Evolutionary conservation across 768 basidiomycete species (phyloP), one percentile per base, ranked within the genome.

Genomic region (Amanita phalloides): DNA sequence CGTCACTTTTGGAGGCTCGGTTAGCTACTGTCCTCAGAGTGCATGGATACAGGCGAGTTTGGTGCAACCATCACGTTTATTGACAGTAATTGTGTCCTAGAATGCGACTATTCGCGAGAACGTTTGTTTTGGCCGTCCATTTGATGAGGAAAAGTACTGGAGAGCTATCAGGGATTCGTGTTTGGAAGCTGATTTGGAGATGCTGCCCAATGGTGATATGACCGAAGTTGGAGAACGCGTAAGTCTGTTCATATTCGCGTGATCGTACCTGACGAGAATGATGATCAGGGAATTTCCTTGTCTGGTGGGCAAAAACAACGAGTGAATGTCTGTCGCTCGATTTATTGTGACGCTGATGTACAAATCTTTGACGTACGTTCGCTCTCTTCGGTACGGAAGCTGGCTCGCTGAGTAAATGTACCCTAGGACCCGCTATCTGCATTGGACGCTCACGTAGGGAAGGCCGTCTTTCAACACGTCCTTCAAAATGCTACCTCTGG

Each of bases 391-490:
- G 7, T 42, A 30, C 47, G 6, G 32, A 26, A 21, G 26, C 21
- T n/a, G 26, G 9, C 2, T 37, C 25, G 42, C 26, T 32, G 4
- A 41, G 30, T 9, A 13, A 21, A 26, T 20, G 56, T 23, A 51
- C 20, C 45, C 6, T 39, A 83, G 79, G 90, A 92, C 59, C 90
- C 90, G 4, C 70, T 92, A 8, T 88, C 85, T n/a, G 91, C 91
- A 21, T 76, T 97, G 9, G 93, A 97, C 62, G 90, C 91, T 4
- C 90, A 93, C 61, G 90, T 95, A 45, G 92, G 91, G 37, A 88
- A 87, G 64, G 76, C 80, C 3, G 82, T 94, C 11, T 92, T 95
- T 70, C 79, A 87, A 60, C 84, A 93, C 53, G 86, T 91, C 9
- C 75, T 95, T 45, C 73, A 81, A 52, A 78, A 79, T 50, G 76